phyloP scores from a whole-genome alignment of 305 asterid genomes.

The Fraxinus albicans region DNA sequence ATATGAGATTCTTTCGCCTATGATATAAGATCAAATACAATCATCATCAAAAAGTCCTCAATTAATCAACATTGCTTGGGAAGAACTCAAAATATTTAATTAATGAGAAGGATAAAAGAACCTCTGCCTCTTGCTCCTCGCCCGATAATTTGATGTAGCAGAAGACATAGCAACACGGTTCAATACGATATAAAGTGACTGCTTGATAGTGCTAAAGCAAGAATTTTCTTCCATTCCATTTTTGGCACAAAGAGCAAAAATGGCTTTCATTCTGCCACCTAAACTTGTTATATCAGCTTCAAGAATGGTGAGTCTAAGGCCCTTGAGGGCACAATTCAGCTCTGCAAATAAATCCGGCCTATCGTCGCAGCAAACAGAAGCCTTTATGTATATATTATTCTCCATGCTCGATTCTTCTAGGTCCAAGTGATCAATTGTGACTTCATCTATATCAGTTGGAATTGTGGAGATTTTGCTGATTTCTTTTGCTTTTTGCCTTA shows the following conservation, averaged over 20 bases:
- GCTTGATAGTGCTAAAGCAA: constrained; percentile 38
- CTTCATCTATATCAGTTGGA: constrained; percentile 71
- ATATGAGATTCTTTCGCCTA: not conserved
- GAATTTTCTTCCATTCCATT: constrained; percentile 1
- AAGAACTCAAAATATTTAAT: constrained; percentile 4
- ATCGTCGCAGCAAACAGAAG: constrained; percentile 72
- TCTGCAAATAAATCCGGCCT: constrained; percentile 70
- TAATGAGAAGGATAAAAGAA: constrained; percentile 55
- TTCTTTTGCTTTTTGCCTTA: constrained; percentile 56
- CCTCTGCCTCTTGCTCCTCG: constrained; percentile 83
- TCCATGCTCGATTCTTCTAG: constrained; percentile 15
- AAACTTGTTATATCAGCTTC: constrained; percentile 63
- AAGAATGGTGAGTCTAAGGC: constrained; percentile 38
- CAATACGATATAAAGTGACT: constrained; percentile 51
- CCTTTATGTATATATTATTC: constrained; percentile 39
- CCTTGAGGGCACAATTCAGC: constrained; percentile 54
- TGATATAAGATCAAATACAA: not conserved
- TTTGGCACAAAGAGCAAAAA: constrained; percentile 38
- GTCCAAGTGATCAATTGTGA: constrained; percentile 37
- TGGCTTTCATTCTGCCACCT: constrained; percentile 68
- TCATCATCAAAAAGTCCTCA: not conserved
- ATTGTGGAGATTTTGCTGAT: constrained; percentile 41
- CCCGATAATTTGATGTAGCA: constrained; percentile 40
- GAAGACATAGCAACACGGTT: constrained; percentile 52
- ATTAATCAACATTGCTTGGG: not conserved